A percentile compares a stretch with the other conserved stretches of the same genome.
Conservation (phyloP, 78 protist genomes). For the Dictyostelium brefeldianum region DNA sequence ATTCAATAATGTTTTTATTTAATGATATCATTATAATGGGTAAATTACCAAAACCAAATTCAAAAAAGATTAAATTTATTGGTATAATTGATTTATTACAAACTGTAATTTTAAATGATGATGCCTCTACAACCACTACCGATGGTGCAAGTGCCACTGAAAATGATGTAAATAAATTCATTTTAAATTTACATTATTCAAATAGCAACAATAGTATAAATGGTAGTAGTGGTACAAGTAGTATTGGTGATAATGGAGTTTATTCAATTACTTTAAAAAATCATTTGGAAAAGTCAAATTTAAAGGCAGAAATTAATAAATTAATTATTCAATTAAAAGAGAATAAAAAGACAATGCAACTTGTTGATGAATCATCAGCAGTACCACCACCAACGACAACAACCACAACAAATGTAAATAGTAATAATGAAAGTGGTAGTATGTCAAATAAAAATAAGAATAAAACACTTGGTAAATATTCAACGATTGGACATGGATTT, state of each 20-base stretch:
- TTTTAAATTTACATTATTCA: background rate
- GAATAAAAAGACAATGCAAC: background rate
- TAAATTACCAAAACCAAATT: background rate
- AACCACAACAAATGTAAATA: no score
- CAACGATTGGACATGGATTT: background rate
- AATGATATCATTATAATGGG: conserved; percentile 42
- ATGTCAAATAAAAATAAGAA: no score
- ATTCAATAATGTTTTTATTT: conserved; percentile 6
- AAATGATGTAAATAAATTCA: no score
- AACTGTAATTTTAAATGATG: background rate
- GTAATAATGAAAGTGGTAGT: no score
- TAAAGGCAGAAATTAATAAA: background rate
- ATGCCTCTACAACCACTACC: background rate
- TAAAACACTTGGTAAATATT: background rate
- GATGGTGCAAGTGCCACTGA: background rate
- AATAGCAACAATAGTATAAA: background rate
- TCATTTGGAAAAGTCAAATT: background rate
- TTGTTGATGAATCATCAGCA: background rate
- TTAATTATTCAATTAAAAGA: background rate
- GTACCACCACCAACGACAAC: no score
- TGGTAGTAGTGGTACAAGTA: no score
- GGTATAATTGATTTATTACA: conserved; percentile 25
- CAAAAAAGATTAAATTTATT: conserved; percentile 14
- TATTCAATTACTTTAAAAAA: background rate
- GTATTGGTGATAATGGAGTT: background rate